phyloP scores from a whole-genome alignment of 139 green algal species.

The Zygnema cylindricum region DNA sequence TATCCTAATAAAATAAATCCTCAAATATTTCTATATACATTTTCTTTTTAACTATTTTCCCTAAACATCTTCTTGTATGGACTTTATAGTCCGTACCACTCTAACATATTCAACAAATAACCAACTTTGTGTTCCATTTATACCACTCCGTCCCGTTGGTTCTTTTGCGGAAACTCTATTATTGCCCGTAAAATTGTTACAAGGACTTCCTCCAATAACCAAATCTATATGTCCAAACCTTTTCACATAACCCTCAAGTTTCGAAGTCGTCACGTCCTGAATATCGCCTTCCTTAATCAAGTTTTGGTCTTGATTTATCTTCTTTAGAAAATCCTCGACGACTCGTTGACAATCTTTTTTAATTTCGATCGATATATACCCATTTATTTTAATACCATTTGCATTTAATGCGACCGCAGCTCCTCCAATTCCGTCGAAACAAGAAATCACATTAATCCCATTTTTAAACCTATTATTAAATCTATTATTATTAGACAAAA shows the following conservation, averaged over 20 bases:
- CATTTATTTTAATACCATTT: constrained; percentile 29
- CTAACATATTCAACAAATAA: too few species aligned
- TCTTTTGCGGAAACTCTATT: background rate
- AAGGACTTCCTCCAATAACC: constrained; percentile 31
- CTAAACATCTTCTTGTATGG: too few species aligned
- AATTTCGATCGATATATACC: constrained; percentile 18
- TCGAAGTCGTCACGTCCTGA: background rate
- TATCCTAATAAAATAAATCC: too few species aligned
- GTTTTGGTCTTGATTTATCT: background rate
- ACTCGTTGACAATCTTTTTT: background rate
- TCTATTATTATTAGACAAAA: too few species aligned
- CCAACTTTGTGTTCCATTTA: too few species aligned
- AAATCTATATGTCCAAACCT: constrained; percentile 44
- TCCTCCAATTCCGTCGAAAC: constrained; percentile 39
- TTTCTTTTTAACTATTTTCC: too few species aligned
- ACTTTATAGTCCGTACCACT: too few species aligned
- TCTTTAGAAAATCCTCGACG: constrained; percentile 13
- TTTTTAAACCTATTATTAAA: background rate
- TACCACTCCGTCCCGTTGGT: background rate
- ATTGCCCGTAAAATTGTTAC: constrained; percentile 32
- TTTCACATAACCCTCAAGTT: background rate
- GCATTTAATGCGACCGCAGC: background rate
- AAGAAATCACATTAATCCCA: constrained; percentile 36
- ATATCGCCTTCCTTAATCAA: background rate
- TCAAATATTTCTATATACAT: too few species aligned